A percentile compares a stretch with the other conserved stretches of the same genome.
Evolutionary conservation across 345 rosid genomes (phyloP).

Genomic region (Clausena lansium): DNA sequence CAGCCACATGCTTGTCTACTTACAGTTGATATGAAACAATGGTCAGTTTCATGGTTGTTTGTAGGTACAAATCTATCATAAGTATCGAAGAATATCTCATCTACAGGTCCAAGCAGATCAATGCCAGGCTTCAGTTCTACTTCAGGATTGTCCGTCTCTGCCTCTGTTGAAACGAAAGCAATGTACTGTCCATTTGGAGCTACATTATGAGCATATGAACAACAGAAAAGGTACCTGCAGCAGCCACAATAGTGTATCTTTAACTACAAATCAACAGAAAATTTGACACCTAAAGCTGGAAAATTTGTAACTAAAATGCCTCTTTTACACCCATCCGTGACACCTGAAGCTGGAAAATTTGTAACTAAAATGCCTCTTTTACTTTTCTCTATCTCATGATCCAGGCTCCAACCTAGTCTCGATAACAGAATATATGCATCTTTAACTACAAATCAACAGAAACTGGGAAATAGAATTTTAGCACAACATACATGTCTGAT

Average conservation of each 20-base stretch:
- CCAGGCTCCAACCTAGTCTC: background rate
- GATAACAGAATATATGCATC: background rate
- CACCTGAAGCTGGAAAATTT: background rate
- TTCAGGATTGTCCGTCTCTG: slow-evolving; percentile 83
- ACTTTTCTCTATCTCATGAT: too few relatives aligned
- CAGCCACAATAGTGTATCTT: background rate
- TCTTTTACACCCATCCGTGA: background rate
- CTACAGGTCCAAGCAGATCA: slow-evolving; percentile 68
- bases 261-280: too few relatives aligned
- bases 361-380: background rate
- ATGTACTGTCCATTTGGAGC: slow-evolving; percentile 90
- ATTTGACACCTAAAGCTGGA: background rate
- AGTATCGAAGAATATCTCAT: slow-evolving; percentile 77
- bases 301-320: background rate
- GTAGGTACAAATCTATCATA: slow-evolving; percentile 76
- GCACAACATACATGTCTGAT: slow-evolving; percentile 71
- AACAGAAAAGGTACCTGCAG: slow-evolving; percentile 89
- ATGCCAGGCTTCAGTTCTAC: slow-evolving; percentile 81
- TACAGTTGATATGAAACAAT: slow-evolving; percentile 84
- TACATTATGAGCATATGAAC: slow-evolving; percentile 93
- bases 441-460: background rate
- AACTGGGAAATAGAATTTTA: background rate
- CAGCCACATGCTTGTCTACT: slow-evolving; percentile 16
- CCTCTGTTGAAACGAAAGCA: slow-evolving; percentile 90
- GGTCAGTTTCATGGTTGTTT: slow-evolving; percentile 50